Base-by-base conservation (phyloP, 257 asterid genomes). In the Haberlea rhodopensis region DNA sequence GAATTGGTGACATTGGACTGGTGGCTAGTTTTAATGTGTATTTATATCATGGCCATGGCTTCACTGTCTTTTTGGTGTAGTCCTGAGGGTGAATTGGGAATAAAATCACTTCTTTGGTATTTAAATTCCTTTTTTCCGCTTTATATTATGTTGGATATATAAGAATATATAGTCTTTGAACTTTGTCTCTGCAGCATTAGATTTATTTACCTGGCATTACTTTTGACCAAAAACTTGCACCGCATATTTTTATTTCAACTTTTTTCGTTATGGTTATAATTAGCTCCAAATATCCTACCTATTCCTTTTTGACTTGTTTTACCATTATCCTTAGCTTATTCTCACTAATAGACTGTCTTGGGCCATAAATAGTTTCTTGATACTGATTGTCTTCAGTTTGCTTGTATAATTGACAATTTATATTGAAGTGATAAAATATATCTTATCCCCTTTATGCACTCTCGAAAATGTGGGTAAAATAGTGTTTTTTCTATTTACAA, bases 151-250 rank as follows among this genome's bases (percentile, higher is more conserved):
- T 62, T 19, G 21, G n/a, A 23, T 23, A 24, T 57, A 29, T 57
- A 2, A 4, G 61, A 65, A 31, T 34, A 15, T 52, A 27, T 21
- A 29, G 62, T 53, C 27, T 37, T 29, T 52, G 65, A 60, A 37
- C 52, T 31, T 53, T 63, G 59, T 29, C 60, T 52, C 23, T 29
- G 18, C 22, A 18, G 3, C 21, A 34, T 32, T 7, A 27, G 63
- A 29, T 27, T 63, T 37, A 34, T 53, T 32, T 31, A 53, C 40
- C 13, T 53, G 24, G 16, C 24, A 16, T 16, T 18, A 9, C 3
- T 37, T 65, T 52, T 22, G 24, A 58, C 55, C 28, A 25, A 57
- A 21, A 22, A 34, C 53, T 31, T 2, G 27, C 45, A 25, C 55
- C 31, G 55, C 45, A 49, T 53, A 29, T 28, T 8, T 31, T 34